Base-by-base conservation (phyloP, 805 yeast species). In the Tanozyma kutaoensis region DNA sequence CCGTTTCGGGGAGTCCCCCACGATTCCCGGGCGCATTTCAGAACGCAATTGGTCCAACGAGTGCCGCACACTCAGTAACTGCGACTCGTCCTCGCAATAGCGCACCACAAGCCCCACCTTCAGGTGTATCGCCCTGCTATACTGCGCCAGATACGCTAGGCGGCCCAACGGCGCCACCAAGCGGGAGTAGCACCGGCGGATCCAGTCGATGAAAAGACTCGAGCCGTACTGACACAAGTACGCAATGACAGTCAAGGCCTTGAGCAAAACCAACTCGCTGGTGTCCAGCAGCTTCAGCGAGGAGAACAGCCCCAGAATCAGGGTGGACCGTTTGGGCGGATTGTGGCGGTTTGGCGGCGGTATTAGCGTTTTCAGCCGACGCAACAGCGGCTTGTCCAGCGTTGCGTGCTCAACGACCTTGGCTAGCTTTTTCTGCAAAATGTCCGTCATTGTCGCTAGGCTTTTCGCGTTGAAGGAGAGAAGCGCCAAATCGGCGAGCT, bases 221-320 rank as follows among this genome's bases (percentile, higher is more conserved):
- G 76, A 66, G 0, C 79, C 79, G 21, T 69, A 64, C 31, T 70
- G 63, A 12, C 71, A 35, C 19, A 70, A 38, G 32, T 66, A 72
- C 18, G 65, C 52, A 3, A 70, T 50, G 10, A 73, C 59, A 0
- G 78, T 67, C 12, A 72, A 42, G 2, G 70, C 58, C 40, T 72
- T 73, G 28, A 69, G 39, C 1, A 69, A 28, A 11, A 20, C 24
- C 8, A 26, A 8, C 10, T 17, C 20, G 10, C 8, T 10, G 20
- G 9, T 8, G 10, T 17, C 9, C 20, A 8, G 20, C 20, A 10
- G 10, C 10, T 8, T 8, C 20, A 17, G 10, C 20, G 20, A 17
- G 9, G 10, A 17, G 10, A 10, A 8, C 10, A 8, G 20, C 10
- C 20, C 10, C n/a, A n/a, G n/a, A n/a, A n/a, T n/a, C n/a, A n/a